A percentile compares a stretch with the other conserved stretches of the same genome.
These are phyloP conservation scores for Antitrichia curtipendula DNA, from an alignment of 225 moss, liverwort and hornwort species.

Conservation along the genomic window DNA sequence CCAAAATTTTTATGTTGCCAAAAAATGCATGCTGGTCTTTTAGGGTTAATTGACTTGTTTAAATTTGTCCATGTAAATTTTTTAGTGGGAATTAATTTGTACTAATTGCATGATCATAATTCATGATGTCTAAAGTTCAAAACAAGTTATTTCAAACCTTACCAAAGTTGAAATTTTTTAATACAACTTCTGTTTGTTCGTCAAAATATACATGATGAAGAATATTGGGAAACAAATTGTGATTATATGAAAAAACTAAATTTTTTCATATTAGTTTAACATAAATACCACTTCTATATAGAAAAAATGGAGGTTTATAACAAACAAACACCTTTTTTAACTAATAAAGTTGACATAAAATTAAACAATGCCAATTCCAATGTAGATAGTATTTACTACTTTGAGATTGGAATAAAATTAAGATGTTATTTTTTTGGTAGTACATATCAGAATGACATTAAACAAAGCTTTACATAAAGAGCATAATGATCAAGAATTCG, in stretches of 20 bases:
- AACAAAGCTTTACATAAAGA: neutral
- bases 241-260: neutral
- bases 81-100: neutral
- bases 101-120: neutral
- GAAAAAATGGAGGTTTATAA: neutral
- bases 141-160: neutral
- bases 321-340: no score
- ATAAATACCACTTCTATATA: neutral
- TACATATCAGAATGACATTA: neutral
- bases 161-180: accelerated
- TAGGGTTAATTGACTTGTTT: neutral
- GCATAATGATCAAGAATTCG: neutral
- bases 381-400: neutral
- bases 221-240: neutral
- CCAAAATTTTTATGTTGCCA: no score
- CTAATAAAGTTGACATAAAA: neutral
- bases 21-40: no score
- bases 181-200: neutral
- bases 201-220: neutral
- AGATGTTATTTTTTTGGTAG: neutral
- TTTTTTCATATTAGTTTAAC: neutral
- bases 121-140: neutral
- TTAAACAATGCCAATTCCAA: neutral
- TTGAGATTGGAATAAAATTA: neutral
- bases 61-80: neutral